A percentile compares a stretch with the other conserved stretches of the same genome.
Evolutionary conservation across 371 early-diverging fungal genomes (phyloP).

Genomic region (Apophysomyces trapeziformis): DNA sequence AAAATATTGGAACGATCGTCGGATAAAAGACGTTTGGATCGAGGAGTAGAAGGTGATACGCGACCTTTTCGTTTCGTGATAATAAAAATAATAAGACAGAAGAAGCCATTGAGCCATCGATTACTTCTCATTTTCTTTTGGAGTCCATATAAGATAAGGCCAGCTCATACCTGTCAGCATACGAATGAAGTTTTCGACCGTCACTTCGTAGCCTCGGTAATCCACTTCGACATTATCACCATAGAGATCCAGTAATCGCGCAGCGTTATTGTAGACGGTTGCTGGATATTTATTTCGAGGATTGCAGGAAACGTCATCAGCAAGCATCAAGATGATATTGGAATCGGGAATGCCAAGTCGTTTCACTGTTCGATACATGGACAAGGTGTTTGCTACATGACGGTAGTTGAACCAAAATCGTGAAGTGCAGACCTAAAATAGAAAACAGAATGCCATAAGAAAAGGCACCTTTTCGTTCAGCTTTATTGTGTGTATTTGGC

Average conservation of each 20-base stretch:
- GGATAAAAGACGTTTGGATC: constrained; percentile 90
- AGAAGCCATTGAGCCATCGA: too few relatives aligned
- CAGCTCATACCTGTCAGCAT: constrained; percentile 77
- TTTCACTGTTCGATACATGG: constrained; percentile 97
- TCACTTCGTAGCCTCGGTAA: constrained; percentile 97
- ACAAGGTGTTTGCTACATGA: constrained; percentile 95
- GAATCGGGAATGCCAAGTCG: constrained; percentile 97
- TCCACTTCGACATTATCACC: constrained; percentile 97
- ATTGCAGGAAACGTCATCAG: constrained; percentile 98
- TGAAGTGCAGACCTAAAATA: constrained; percentile 87
- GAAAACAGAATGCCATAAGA: constrained; percentile 1
- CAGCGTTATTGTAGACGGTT: constrained; percentile 90
- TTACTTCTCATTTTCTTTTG: constrained; percentile 6
- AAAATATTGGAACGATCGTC: constrained; percentile 95
- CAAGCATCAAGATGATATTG: constrained; percentile 97
- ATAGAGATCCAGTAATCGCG: constrained; percentile 82
- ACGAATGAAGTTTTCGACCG: constrained; percentile 96
- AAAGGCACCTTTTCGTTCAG: neutral
- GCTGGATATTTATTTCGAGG: constrained; percentile 92
- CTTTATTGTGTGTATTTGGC: too few relatives aligned
- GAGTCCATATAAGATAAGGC: neutral
- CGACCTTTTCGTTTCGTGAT: constrained; percentile 48
- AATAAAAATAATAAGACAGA: too few relatives aligned
- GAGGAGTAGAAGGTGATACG: constrained; percentile 76
- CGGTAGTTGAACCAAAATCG: constrained; percentile 98